phyloP scores from a whole-genome alignment of 2,329 filamentous ascomycete species.

The Lomentospora prolificans region DNA sequence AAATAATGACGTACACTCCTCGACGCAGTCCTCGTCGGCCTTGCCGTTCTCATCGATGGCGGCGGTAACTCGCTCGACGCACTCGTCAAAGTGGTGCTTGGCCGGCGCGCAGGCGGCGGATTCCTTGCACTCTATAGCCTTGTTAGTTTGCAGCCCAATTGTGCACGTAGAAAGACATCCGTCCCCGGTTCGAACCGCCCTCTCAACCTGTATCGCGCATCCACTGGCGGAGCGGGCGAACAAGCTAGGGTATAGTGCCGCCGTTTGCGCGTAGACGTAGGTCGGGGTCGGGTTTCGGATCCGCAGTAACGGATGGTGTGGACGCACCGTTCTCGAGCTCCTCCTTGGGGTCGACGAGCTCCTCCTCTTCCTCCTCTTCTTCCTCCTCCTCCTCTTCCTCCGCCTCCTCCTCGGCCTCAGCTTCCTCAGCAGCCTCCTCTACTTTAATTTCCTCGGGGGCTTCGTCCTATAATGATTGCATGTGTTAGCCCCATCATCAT shows the following conservation, averaged over 20 bases:
- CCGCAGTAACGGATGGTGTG: neutral
- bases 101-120: conserved; percentile 73
- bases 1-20: conserved; percentile 76
- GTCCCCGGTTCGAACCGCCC: no score
- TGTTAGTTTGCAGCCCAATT: neutral
- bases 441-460: conserved; percentile 19
- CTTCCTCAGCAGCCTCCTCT: conserved; percentile 31
- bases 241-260: no score
- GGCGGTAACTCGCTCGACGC: conserved; percentile 80
- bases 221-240: no score
- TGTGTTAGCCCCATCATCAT: neutral
- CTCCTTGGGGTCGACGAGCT: conserved; percentile 81
- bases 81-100: conserved; percentile 99
- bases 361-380: conserved; percentile 65
- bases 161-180: neutral
- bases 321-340: conserved; percentile 81
- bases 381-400: conserved; percentile 50
- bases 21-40: conserved; percentile 88
- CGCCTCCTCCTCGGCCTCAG: conserved; percentile 39
- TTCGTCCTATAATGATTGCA: conserved; percentile 13
- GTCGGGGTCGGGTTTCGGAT: no score
- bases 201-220: no score
- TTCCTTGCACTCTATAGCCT: conserved; percentile 69
- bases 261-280: no score
- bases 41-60: conserved; percentile 57